Percentiles rank a stretch among this genome's conserved stretches.
Evolutionary conservation across 768 basidiomycete species (phyloP).

Genomic region (Lactarius deliciosus): DNA sequence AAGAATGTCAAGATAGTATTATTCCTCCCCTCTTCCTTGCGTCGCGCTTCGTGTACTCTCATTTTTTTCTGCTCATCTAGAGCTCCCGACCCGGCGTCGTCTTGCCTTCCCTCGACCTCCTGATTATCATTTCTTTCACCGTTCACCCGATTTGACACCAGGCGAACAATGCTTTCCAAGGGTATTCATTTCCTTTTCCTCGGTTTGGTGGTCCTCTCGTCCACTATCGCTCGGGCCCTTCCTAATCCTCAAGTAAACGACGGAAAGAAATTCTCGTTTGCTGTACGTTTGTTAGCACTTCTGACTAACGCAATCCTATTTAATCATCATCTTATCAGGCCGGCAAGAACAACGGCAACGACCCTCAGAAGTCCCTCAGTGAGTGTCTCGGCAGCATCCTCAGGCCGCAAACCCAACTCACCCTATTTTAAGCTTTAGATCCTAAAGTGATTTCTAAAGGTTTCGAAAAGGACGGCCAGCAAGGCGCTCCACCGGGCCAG

Average conservation of each 20-base stretch:
- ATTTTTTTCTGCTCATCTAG: not conserved
- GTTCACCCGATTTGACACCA: conserved; percentile 1
- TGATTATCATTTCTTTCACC: not conserved
- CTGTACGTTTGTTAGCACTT: not conserved
- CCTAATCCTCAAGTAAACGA: conserved; percentile 37
- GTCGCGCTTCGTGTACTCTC: not conserved
- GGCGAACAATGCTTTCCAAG: conserved; percentile 9
- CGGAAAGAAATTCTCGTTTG: not conserved
- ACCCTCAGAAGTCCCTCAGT: conserved; percentile 30
- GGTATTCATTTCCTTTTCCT: conserved; percentile 1
- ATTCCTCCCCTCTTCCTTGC: not conserved
- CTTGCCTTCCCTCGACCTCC: not conserved
- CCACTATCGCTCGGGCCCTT: not conserved
- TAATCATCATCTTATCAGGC: conserved; percentile 1
- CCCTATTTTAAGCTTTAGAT: conserved; percentile 39
- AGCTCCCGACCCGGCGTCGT: conserved; percentile 14
- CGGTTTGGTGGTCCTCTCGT: not conserved
- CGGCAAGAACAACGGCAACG: not conserved
- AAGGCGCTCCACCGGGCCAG: conserved; percentile 42
- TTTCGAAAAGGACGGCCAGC: conserved; percentile 52
- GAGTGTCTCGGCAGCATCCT: conserved; percentile 28
- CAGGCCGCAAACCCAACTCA: conserved; percentile 7
- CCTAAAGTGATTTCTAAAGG: conserved; percentile 45
- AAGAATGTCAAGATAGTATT: not conserved
- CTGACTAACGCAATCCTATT: not conserved